Conservation (phyloP, 495 filamentous ascomycete genomes). For the Penicillium turbatum region DNA sequence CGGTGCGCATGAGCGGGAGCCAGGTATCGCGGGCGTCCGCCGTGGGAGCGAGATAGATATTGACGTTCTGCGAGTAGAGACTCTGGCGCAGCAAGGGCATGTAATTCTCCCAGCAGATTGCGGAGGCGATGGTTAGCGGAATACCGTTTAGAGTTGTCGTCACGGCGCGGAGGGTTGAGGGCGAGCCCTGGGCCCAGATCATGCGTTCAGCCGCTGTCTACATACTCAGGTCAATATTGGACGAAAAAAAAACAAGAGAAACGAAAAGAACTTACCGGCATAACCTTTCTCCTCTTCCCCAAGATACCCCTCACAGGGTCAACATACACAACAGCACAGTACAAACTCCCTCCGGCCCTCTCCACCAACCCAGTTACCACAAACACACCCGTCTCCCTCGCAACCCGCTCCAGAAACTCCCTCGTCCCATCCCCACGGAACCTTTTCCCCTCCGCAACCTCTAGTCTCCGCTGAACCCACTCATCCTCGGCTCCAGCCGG, state of each 20-base stretch:
- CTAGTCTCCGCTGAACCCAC: slow-evolving; percentile 65
- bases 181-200: slow-evolving; percentile 85
- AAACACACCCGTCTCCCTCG: slow-evolving; percentile 73
- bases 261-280: slow-evolving; percentile 57
- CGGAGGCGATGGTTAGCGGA: slow-evolving; percentile 71
- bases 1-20: slow-evolving; percentile 75
- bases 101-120: slow-evolving; percentile 97
- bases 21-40: slow-evolving; percentile 84
- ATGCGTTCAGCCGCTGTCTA: slow-evolving; percentile 77
- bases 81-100: slow-evolving; percentile 83
- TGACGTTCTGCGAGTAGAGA: slow-evolving; percentile 87
- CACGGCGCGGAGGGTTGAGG: slow-evolving; percentile 75
- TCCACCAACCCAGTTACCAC: slow-evolving; percentile 78
- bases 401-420: slow-evolving; percentile 70
- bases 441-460: slow-evolving; percentile 42
- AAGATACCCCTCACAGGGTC: slow-evolving; percentile 66
- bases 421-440: slow-evolving; percentile 80
- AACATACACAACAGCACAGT: slow-evolving; percentile 80
- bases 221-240: background rate
- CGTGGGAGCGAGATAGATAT: slow-evolving; percentile 88
- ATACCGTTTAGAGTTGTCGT: slow-evolving; percentile 76
- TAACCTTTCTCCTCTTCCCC: slow-evolving; percentile 91
- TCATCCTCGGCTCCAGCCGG: slow-evolving; percentile 66
- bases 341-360: slow-evolving; percentile 72
- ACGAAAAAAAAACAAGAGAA: background rate